These are phyloP conservation scores for Trypanosoma scelopori DNA, from an alignment of 208 protist species.

Conservation along the genomic window DNA sequence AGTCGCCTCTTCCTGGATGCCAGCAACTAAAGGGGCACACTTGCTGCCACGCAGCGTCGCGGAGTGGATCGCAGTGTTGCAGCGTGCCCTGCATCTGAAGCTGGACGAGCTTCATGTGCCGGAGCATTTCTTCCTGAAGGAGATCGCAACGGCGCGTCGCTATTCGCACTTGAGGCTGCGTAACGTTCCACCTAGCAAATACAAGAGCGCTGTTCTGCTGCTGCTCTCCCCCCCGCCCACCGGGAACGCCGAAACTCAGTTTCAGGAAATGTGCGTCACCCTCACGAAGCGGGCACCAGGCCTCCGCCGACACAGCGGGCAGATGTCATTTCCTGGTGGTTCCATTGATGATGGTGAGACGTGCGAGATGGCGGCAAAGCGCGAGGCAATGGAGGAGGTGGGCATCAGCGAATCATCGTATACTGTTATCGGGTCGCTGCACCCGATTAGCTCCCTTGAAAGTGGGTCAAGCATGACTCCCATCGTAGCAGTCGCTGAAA, in stretches of 20 bases:
- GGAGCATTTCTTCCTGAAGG: slow-evolving; percentile 65
- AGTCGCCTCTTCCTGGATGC: not conserved
- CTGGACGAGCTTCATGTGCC: slow-evolving; percentile 48
- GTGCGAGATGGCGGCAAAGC: slow-evolving; percentile 49
- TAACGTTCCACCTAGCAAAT: not conserved
- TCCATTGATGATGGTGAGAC: slow-evolving; percentile 59
- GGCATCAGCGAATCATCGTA: slow-evolving; percentile 53
- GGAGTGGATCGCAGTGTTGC: slow-evolving; percentile 59
- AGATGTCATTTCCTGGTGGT: slow-evolving; percentile 87
- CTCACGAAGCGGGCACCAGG: slow-evolving; percentile 74
- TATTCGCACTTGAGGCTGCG: slow-evolving; percentile 41
- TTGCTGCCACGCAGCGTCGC: slow-evolving; percentile 49
- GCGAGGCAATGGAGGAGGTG: slow-evolving; percentile 78
- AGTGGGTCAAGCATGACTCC: slow-evolving; percentile 39
- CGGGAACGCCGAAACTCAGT: slow-evolving; percentile 17
- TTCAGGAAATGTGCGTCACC: slow-evolving; percentile 85
- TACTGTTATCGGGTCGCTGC: slow-evolving; percentile 53
- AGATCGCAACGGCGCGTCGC: slow-evolving; percentile 13
- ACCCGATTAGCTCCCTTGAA: slow-evolving; percentile 39
- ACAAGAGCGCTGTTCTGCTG: slow-evolving; percentile 58
- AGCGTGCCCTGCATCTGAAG: slow-evolving; percentile 37
- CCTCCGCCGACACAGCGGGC: slow-evolving; percentile 57
- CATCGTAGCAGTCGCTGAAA: slow-evolving; percentile 51
- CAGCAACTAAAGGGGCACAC: not conserved
- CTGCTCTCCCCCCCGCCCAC: slow-evolving; percentile 52